These are phyloP conservation scores for Strigomonas culicis DNA, from an alignment of 208 protist species.

Conservation along the genomic window DNA sequence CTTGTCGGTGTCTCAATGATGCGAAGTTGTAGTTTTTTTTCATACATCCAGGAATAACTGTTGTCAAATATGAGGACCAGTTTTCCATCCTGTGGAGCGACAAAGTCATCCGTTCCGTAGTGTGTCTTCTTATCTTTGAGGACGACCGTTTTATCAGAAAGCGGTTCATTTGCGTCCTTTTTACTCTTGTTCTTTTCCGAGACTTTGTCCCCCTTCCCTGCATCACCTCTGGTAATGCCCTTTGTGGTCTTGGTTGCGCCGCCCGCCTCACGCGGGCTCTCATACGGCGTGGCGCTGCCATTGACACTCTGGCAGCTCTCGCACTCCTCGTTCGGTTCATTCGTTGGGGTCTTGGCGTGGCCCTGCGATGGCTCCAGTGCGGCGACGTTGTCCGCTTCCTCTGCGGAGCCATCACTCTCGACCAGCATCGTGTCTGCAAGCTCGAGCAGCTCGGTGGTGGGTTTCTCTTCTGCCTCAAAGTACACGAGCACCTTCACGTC, in stretches of 20 bases:
- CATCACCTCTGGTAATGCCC: no score
- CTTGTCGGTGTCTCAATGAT: constrained; percentile 12
- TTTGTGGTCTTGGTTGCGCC: background rate
- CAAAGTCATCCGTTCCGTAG: constrained; percentile 21
- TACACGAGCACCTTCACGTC: constrained; percentile 26
- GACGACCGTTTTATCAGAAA: constrained; percentile 1
- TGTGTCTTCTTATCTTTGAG: constrained; percentile 19
- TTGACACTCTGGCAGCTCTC: no score
- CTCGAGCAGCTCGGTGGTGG: background rate
- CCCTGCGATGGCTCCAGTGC: no score
- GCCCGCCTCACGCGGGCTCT: background rate
- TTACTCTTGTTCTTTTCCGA: constrained; percentile 2
- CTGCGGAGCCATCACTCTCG: background rate
- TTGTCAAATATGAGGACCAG: constrained; percentile 36
- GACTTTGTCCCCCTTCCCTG: constrained; percentile 2
- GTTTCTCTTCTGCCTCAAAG: constrained; percentile 9
- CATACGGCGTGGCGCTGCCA: no score
- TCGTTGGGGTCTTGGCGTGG: no score
- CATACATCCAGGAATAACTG: constrained; percentile 31
- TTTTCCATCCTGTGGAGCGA: constrained; percentile 15
- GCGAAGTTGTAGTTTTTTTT: constrained; percentile 30
- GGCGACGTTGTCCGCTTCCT: background rate
- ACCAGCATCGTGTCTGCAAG: background rate
- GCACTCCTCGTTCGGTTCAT: no score
- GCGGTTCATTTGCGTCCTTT: background rate